phyloP scores from a whole-genome alignment of 2,329 filamentous ascomycete genomes.

The Paraphoma sp. region DNA sequence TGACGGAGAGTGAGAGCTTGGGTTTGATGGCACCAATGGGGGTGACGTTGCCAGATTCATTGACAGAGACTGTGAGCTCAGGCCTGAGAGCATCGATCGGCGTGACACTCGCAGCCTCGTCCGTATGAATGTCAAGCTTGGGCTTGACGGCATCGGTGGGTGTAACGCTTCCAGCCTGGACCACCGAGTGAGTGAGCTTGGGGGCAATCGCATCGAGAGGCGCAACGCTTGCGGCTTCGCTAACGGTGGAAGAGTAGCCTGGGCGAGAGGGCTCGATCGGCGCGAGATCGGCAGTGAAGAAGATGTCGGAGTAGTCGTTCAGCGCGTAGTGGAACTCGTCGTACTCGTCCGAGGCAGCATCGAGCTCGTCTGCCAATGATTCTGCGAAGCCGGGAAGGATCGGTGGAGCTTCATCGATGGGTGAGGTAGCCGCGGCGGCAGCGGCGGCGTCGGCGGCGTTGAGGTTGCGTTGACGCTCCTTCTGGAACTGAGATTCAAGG shows the following conservation, averaged over 20 bases:
- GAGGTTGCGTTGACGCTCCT: conserved; percentile 16
- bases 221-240: conserved; percentile 2
- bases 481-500: conserved; percentile 28
- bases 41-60: conserved; percentile 1
- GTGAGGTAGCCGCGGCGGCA: conserved; percentile 14
- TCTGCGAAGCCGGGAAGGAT: conserved; percentile 8
- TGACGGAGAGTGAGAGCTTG: background rate
- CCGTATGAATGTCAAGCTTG: too few relatives aligned
- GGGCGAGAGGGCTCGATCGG: conserved; percentile 6
- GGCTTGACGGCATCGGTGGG: background rate
- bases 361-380: conserved; percentile 24
- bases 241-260: background rate
- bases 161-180: background rate
- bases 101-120: conserved; percentile 3
- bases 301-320: conserved; percentile 12
- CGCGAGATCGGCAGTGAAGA: conserved; percentile 1
- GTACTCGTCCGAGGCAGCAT: conserved; percentile 6
- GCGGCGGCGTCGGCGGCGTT: conserved; percentile 10
- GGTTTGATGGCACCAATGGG: background rate
- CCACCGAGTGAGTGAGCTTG: background rate
- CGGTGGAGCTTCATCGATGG: conserved; percentile 9
- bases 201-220: conserved; percentile 1
- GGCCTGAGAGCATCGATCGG: conserved; percentile 1
- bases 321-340: conserved; percentile 9
- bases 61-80: background rate